Evolutionary conservation across 139 green algal species (phyloP).

Genomic region (Coccomyxa sp.): DNA sequence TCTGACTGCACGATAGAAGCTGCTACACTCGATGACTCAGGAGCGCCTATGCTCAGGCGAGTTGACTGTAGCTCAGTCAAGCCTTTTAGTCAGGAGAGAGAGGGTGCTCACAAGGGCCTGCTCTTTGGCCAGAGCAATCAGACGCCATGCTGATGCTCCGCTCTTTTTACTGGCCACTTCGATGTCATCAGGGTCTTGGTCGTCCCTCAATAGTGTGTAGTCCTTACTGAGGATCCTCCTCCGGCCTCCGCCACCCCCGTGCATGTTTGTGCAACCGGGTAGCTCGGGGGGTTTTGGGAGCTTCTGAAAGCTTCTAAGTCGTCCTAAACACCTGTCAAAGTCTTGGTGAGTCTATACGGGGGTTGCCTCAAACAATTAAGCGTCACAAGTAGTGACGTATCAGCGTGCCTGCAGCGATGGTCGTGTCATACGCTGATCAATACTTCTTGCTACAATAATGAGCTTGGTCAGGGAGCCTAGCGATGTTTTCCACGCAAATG

Average conservation of each 20-base stretch:
- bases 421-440: too few relatives aligned
- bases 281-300: not conserved
- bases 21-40: too few relatives aligned
- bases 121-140: constrained; percentile 22
- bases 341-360: not conserved
- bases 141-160: constrained; percentile 1
- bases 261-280: not conserved
- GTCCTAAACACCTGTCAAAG: not conserved
- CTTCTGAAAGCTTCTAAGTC: not conserved
- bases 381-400: not conserved
- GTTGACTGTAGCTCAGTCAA: constrained; percentile 8
- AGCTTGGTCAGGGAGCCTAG: too few relatives aligned
- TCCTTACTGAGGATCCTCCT: constrained; percentile 11
- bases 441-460: too few relatives aligned
- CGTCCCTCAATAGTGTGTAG: constrained; percentile 20
- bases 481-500: too few relatives aligned
- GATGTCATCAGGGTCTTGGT: constrained; percentile 4
- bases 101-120: constrained; percentile 16
- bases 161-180: constrained; percentile 5
- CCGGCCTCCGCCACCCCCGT: not conserved
- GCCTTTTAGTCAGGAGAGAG: not conserved
- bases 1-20: too few relatives aligned
- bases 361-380: not conserved
- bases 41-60: too few relatives aligned
- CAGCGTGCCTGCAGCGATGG: too few relatives aligned